Base-by-base conservation (phyloP, 1,284 basidiomycete species). In the Exsudoporus floridanus region DNA sequence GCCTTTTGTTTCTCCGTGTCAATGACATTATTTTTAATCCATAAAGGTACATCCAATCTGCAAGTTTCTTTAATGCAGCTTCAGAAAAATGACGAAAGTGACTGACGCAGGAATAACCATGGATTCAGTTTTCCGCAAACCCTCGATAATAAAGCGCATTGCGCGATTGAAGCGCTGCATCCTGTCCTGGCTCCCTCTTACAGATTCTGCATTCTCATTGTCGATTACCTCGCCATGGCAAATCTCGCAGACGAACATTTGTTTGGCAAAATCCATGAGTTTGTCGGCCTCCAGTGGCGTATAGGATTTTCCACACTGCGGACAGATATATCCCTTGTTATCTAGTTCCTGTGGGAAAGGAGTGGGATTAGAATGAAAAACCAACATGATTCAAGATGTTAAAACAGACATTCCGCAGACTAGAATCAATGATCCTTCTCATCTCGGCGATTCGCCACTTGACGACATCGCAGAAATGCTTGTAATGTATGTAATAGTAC, bases 371-470 rank as follows among this genome's bases (percentile, higher is more conserved):
- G 48, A 54, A 23, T 50, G 36, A 14, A 25, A 19, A 55, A n/a
- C 34, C 28, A 30, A 38, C 34, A 46, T 10, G 36, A 43, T 46
- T 34, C 36, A 27, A 46, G 48, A 42, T 5, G 30, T 34, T 33
- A 38, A 30, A 44, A 73, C 80, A 46, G 50, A 90, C 90, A 71
- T 94, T 92, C 60, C 90, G 86, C 57, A 94, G 76, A 52, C 86
- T 86, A 38, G 88, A 85, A 68, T 99, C 95, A 59, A 99, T 94
- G 52, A 84, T 83, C 55, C 88, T 82, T 58, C 90, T 83, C 88
- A 99, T 97, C 67, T 92, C 90, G n/a, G 93, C 91, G 54, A 99
- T 86, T 34, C 94, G 81, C 92, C 96, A 99, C 72, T 98, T 98
- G 67, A 96, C 91, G 44, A 98, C 94, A 69, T 99, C 94, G 73